Evolutionary conservation across 371 early-diverging fungal genomes (phyloP), one percentile per base, ranked within the genome.

Genomic region (Mortierella sp.): DNA sequence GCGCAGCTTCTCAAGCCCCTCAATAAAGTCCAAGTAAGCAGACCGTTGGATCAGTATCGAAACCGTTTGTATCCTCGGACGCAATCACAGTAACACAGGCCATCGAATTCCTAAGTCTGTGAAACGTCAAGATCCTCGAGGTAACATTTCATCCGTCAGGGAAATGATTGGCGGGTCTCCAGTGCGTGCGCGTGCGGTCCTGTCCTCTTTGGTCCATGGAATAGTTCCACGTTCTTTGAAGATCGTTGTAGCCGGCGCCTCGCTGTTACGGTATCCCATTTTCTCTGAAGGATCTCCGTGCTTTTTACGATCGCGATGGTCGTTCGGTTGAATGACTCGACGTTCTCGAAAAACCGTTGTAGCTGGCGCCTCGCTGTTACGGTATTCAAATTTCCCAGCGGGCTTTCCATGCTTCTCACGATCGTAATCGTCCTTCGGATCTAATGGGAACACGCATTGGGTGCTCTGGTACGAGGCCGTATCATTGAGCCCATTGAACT

Each of bases 11-110:
- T 73, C 49, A 13, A 73, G 48, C 42, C 68, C 74, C 46, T 63
- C 46, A 48, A 64, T 51, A 43, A 73, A 56, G 7, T 58, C 47
- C 8, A 42, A 18, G 53, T 67, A n/a, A n/a, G n/a, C n/a, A 67
- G 28, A 67, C 74, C 1, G 26, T 24, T 0, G 54, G 13, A 39
- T 59, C 56, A 24, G 31, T 27, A 21, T 59, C 31, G 16, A 39
- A 50, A 28, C 30, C 38, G 8, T 34, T 46, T 5, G 62, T 54
- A 18, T 65, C 66, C 50, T 71, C 66, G 5, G 72, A 42, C 10
- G 72, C 61, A 48, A 72, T 72, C 9, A 72, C 72, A 0, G 62
- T 67, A 24, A 72, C 72, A 54, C 72, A 61, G 50, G 58, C 43
- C 26, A 60, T 57, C 28, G 58, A 28, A 23, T 47, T 23, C 19